phyloP scores from a whole-genome alignment of 202 grass and related monocot genomes.

The Elaeis oleifera region DNA sequence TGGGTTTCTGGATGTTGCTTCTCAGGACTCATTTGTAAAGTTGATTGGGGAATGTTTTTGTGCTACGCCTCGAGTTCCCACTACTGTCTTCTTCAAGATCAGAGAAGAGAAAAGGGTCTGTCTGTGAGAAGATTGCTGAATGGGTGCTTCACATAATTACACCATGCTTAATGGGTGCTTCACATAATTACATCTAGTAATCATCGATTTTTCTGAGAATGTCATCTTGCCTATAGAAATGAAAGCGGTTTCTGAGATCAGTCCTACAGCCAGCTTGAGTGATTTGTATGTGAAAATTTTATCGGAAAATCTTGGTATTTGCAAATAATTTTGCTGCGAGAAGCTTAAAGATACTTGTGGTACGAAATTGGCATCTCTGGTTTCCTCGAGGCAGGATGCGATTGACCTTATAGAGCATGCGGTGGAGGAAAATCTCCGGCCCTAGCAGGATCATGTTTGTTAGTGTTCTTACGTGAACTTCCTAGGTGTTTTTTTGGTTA shows the following conservation, averaged over 20 bases:
- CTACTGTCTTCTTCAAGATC: constrained; percentile 63
- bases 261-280: constrained; percentile 45
- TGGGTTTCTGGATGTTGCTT: constrained; percentile 70
- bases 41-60: constrained; percentile 20
- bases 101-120: constrained; percentile 72
- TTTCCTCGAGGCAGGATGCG: constrained; percentile 87
- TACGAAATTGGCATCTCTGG: constrained; percentile 70
- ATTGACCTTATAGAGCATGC: constrained; percentile 91
- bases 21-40: constrained; percentile 19
- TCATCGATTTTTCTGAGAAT: constrained; percentile 87
- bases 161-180: constrained; percentile 96
- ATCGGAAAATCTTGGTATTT: constrained; percentile 82
- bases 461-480: constrained; percentile 73
- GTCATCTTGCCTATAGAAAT: constrained; percentile 74
- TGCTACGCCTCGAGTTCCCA: constrained; percentile 32
- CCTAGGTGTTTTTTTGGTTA: constrained; percentile 40
- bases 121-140: constrained; percentile 82
- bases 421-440: constrained; percentile 71
- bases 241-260: constrained; percentile 78
- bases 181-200: constrained; percentile 63
- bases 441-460: constrained; percentile 80
- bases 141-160: constrained; percentile 77
- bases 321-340: constrained; percentile 92
- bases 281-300: constrained; percentile 71
- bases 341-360: constrained; percentile 56